Conservation (phyloP, 1,284 basidiomycete species). For the Sporisorium reilianum region DNA sequence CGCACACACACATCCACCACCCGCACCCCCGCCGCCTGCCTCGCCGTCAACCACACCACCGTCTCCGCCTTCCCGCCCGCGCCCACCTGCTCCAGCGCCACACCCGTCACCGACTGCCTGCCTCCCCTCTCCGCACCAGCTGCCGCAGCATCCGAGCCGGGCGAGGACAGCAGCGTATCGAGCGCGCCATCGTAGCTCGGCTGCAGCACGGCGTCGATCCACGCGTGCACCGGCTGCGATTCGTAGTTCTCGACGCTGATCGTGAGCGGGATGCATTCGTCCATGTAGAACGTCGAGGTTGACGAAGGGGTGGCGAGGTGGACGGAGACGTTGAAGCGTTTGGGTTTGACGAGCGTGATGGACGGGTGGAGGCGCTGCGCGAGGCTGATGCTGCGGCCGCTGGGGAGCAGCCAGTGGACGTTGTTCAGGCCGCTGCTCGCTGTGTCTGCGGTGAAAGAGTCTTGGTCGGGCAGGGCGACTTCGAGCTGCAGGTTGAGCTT, state of each 20-base stretch:
- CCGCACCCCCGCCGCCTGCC: conserved; percentile 13
- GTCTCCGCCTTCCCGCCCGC: conserved; percentile 8
- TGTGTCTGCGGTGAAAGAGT: not conserved
- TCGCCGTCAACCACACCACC: conserved; percentile 16
- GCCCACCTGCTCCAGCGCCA: not conserved
- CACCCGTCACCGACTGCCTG: not conserved
- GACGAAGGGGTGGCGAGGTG: not conserved
- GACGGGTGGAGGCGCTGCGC: conserved; percentile 13
- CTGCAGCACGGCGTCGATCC: conserved; percentile 27
- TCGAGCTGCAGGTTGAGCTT: conserved; percentile 1
- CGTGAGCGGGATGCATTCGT: conserved; percentile 28
- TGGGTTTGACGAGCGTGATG: conserved; percentile 9
- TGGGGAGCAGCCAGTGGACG: conserved; percentile 18
- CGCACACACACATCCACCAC: conserved; percentile 13
- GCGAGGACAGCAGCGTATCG: conserved; percentile 8
- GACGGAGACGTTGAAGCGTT: conserved; percentile 17
- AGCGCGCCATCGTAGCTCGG: conserved; percentile 36
- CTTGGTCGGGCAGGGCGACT: not conserved
- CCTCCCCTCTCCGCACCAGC: not conserved
- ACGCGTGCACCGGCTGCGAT: not conserved
- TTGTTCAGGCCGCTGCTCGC: not conserved
- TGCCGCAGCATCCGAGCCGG: not conserved
- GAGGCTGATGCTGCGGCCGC: conserved; percentile 2
- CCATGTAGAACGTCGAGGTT: conserved; percentile 16
- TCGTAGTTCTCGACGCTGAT: conserved; percentile 32